Evolutionary conservation across 192 early-diverging fungal genomes (phyloP), one percentile per base, ranked within the genome.

Genomic region (Linnemannia schmuckeri): DNA sequence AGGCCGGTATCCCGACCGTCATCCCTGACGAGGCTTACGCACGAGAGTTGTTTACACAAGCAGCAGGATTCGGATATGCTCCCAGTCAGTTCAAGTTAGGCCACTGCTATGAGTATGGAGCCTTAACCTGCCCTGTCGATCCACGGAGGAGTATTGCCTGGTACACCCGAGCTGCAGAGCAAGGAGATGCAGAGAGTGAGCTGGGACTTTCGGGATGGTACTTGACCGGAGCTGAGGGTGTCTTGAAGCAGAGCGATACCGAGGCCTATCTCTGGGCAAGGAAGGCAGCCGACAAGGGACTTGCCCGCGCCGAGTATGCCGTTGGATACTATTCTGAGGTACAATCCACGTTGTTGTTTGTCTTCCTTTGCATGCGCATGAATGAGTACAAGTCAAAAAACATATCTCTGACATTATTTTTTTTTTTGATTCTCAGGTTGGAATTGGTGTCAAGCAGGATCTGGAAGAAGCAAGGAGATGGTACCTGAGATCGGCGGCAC

Each of bases 181-280:
- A 97, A 83, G 94, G 95, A 33, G 94, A 99, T 74, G 87, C 94
- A 5, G 97, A 99, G 49, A 95, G 97, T 10, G 98, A 97, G 85
- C 89, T 99, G 47, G 97, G 97, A 41, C 90, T 99, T 13, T 97
- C 98, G 1, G 99, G 98, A 4, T 99, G 99, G 99, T 99, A 99
- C 82, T 89, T 99, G 82, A 99, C 98, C 0, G 97, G 97, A 27
- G 93, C 97, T 0, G 97, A 99, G 74, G 95, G 94, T 27, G 92
- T 97, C 15, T 86, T 99, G 82, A 92, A 92, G 74, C 97, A 97
- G 88, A 96, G 92, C 80, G 98, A 99, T 83, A 93, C 92, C 27
- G 96, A 99, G 88, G 98, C 99, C 37, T 99, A 98, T 87, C 89
- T 97, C 74, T 99, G 99, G 99, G 98, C 99, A 35, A 92, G 97